Base-by-base conservation (phyloP, 495 filamentous ascomycete genomes). In the Pyronema omphalodes region DNA sequence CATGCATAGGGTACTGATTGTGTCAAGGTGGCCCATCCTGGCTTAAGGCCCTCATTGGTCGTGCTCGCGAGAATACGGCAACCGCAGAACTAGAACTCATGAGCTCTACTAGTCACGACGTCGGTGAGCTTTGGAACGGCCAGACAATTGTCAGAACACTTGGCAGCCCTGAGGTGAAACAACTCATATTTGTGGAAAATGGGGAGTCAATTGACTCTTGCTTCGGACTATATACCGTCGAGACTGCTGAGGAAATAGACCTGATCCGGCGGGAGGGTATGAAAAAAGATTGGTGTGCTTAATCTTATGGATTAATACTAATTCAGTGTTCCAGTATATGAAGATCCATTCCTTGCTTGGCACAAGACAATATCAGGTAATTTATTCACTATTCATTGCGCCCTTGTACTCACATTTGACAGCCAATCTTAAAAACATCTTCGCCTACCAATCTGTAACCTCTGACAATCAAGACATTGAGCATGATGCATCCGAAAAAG, bases 91-190 rank as follows among this genome's bases (percentile, higher is more conserved):
- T 62, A 15, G 63, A 67, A 41, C 41, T 68, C 14, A 67, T 66
- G 65, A 63, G 59, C 6, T 67, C 66, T 3, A 68, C 61, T 6
- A 63, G 61, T 3, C 52, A 39, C 11, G 66, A 68, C 19, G 62
- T 67, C 0, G 57, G 65, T 7, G 66, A 68, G 40, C 34, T 68
- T 17, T 67, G 52, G 52, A 68, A 68, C 48, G 64, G 66, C 1
- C 23, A 64, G 33, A 49, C 53, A 1, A 54, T 66, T n/a, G 53
- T 64, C 39, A 44, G 63, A 6, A 51, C 54, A 4, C 4, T 57
- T 3, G 63, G 64, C 8, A 56, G n/a, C 11, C 59, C 59, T 0
- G 17, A 55, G 6, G 37, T 61, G 7, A 46, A 53, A 17, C 57
- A 61, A 35, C 7, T 59, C 8, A 7, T 61, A 9, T 60, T 57